phyloP scores from a whole-genome alignment of 2,329 filamentous ascomycete genomes.

The Sordariomycetes sp. region DNA sequence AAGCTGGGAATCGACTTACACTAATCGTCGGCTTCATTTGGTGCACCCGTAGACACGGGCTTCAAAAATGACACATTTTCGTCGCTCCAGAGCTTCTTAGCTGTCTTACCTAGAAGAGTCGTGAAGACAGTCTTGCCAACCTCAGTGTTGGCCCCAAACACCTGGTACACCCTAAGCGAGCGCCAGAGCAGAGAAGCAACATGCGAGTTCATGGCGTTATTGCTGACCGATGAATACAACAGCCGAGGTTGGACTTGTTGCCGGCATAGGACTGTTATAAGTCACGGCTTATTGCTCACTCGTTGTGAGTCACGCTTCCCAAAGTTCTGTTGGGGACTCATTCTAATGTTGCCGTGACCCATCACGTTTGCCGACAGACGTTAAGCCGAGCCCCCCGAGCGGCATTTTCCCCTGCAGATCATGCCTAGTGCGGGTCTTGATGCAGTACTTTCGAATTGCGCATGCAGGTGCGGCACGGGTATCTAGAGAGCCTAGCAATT shows the following conservation, averaged over 20 bases:
- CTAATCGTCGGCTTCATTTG: constrained; percentile 61
- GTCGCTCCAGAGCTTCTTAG: constrained; percentile 32
- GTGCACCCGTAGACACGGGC: constrained; percentile 69
- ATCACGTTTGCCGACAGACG: too few relatives aligned
- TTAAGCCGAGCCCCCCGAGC: too few relatives aligned
- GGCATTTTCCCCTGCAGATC: too few relatives aligned
- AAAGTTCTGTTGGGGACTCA: too few relatives aligned
- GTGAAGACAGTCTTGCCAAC: constrained; percentile 80
- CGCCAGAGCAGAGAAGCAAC: constrained; percentile 57
- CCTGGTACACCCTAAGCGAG: constrained; percentile 58
- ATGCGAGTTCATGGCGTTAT: constrained; percentile 18
- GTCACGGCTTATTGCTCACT: too few relatives aligned
- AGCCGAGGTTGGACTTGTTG: neutral
- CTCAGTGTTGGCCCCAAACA: constrained; percentile 78
- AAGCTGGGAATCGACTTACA: constrained; percentile 26
- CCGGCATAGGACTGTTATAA: too few relatives aligned
- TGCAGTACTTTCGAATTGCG: too few relatives aligned
- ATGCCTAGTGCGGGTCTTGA: too few relatives aligned
- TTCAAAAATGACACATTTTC: constrained; percentile 61
- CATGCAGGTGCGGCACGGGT: too few relatives aligned
- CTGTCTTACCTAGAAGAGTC: constrained; percentile 59
- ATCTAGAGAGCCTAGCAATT: too few relatives aligned
- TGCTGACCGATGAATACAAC: neutral
- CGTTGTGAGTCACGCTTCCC: too few relatives aligned
- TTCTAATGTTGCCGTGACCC: too few relatives aligned